These are phyloP conservation scores for Cynanchum wilfordii DNA, from an alignment of 257 asterid species.

Conservation along the genomic window DNA sequence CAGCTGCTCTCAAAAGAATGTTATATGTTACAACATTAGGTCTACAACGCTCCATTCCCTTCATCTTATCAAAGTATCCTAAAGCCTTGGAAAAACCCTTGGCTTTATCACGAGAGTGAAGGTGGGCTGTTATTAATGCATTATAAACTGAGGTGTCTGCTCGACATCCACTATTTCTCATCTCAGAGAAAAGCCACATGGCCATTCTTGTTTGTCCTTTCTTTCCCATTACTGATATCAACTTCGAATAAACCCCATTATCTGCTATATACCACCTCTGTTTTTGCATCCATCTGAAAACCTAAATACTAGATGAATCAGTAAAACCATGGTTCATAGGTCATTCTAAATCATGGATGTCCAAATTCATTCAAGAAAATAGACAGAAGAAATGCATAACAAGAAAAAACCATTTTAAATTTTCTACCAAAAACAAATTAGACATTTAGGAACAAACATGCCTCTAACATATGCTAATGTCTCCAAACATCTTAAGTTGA, in stretches of 20 bases:
- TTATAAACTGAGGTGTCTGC: slow-evolving; percentile 95
- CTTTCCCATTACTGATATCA: slow-evolving; percentile 94
- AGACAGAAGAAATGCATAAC: not conserved
- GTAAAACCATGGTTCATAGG: slow-evolving; percentile 8
- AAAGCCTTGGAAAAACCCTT: slow-evolving; percentile 79
- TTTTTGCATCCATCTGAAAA: slow-evolving; percentile 99
- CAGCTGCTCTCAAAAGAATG: slow-evolving; percentile 85
- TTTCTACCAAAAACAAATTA: not conserved
- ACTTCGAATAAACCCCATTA: slow-evolving; percentile 87
- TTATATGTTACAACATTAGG: slow-evolving; percentile 87
- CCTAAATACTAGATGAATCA: slow-evolving; percentile 35
- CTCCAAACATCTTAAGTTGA: too few relatives aligned
- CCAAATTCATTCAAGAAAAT: slow-evolving; percentile 6
- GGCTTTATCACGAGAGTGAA: slow-evolving; percentile 71
- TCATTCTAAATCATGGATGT: not conserved
- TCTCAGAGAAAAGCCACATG: slow-evolving; percentile 98
- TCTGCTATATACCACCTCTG: slow-evolving; percentile 94
- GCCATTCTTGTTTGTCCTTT: slow-evolving; percentile 94
- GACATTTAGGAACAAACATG: not conserved
- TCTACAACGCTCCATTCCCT: slow-evolving; percentile 69
- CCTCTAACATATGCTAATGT: not conserved
- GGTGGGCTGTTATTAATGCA: slow-evolving; percentile 84
- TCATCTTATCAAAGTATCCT: slow-evolving; percentile 83
- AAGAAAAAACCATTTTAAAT: not conserved
- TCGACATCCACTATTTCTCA: slow-evolving; percentile 93